Evolutionary conservation across 2,329 filamentous ascomycete species (phyloP).

Genomic region (Sporothrix sp.): DNA sequence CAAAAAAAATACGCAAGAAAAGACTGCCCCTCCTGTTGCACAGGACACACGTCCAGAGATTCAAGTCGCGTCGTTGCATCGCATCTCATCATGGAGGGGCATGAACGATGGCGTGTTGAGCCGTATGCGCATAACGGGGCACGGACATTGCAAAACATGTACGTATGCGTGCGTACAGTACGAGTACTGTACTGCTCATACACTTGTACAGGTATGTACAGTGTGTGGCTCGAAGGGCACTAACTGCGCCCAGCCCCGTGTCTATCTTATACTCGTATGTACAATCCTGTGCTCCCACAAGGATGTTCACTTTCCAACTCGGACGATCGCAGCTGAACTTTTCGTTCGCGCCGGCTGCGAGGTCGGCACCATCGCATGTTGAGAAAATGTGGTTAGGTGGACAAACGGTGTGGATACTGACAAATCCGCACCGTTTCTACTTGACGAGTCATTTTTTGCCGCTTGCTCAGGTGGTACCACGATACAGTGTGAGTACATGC

Average conservation of each 20-base stretch:
- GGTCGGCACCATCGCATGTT: neutral
- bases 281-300: too few species aligned
- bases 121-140: constrained; percentile 2
- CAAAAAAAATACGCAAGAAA: neutral
- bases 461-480: neutral
- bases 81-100: neutral
- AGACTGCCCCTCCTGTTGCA: neutral
- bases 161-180: neutral
- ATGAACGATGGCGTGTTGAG: neutral
- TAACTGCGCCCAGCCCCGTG: too few species aligned
- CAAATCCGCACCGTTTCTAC: constrained; percentile 5
- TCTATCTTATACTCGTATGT: too few species aligned
- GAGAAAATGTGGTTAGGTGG: neutral
- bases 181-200: neutral
- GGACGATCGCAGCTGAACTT: neutral
- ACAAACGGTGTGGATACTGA: constrained; percentile 2
- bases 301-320: too few species aligned
- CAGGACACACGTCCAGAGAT: constrained; percentile 3
- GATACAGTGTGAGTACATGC: neutral
- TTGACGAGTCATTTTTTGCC: constrained; percentile 4
- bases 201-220: too few species aligned
- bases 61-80: constrained; percentile 4
- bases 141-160: neutral
- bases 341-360: neutral
- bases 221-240: too few species aligned